phyloP scores from a whole-genome alignment of 1,284 basidiomycete species.

The Calocybe gambosa region DNA sequence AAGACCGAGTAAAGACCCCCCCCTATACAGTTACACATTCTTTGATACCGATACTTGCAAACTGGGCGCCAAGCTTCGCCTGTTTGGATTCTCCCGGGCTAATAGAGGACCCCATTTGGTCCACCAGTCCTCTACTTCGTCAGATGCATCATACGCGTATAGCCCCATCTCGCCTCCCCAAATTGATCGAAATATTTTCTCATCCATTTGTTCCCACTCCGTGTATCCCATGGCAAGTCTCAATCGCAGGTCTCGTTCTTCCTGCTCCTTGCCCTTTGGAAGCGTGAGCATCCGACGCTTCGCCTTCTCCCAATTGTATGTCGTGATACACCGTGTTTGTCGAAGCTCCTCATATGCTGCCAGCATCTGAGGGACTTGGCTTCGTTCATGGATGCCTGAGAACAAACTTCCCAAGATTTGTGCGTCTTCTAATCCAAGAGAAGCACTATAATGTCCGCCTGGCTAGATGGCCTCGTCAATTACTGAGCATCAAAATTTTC shows the following conservation, averaged over 20 bases:
- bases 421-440: slow-evolving; percentile 45
- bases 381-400: slow-evolving; percentile 32
- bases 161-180: slow-evolving; percentile 37
- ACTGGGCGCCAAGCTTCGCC: slow-evolving; percentile 11
- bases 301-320: slow-evolving; percentile 32
- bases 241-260: slow-evolving; percentile 32
- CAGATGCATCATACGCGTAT: slow-evolving; percentile 33
- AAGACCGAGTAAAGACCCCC: neutral
- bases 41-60: slow-evolving; percentile 15
- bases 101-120: slow-evolving; percentile 35
- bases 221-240: slow-evolving; percentile 25
- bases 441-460: slow-evolving; percentile 30
- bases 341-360: slow-evolving; percentile 45
- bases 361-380: slow-evolving; percentile 39
- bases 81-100: slow-evolving; percentile 19
- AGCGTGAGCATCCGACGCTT: slow-evolving; percentile 35
- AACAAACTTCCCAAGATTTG: slow-evolving; percentile 45
- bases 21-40: slow-evolving; percentile 3
- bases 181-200: slow-evolving; percentile 28
- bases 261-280: slow-evolving; percentile 33
- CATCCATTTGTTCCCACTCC: slow-evolving; percentile 32
- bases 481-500: neutral
- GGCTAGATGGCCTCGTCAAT: slow-evolving; percentile 24
- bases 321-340: slow-evolving; percentile 33
- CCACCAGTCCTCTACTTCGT: slow-evolving; percentile 46